Evolutionary conservation across 1,284 basidiomycete species (phyloP), one percentile per base, ranked within the genome.

Genomic region (Violaceomyces palustris): DNA sequence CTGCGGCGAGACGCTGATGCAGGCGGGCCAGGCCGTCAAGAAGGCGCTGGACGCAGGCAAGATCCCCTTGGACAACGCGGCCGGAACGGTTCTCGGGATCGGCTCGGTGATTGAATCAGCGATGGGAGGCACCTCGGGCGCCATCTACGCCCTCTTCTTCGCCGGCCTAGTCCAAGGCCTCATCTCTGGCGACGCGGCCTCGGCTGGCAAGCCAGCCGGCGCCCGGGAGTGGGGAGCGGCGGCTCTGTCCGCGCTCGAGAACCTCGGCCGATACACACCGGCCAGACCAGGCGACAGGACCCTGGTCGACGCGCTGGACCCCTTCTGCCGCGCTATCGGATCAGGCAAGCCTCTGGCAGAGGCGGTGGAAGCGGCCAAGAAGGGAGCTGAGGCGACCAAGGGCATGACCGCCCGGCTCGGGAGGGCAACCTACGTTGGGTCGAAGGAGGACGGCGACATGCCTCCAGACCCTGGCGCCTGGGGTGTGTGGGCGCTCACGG

Each of bases 381-480:
- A 62, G 23, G 81, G 81, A 3, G 79, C 79, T 2, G 75, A 79
- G 58, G 69, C 67, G 33, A 82, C 81, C 6, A 72, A 74, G 31
- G 74, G 69, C 7, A 79, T 81, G 78, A 74, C 55, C 27, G 75
- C 79, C 1, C 74, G 73, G 35, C 69, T 82, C 0, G 80, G 81
- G 6, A 64, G 80, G 22, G 79, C 79, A 6, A 76, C 75, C 3
- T 82, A 82, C 70, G 75, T 80, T 10, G 76, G 68, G 11, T 54
- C 58, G 40, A 64, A 64, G 44, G 62, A 61, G 28, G 57, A 50
- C 4, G 63, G 64, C 12, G 63, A 71, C 22, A 69, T 64, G 61
- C 61, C 66, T 19, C 79, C 79, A 6, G 81, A 82, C 71, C 81
- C 80, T 27, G 80, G 80, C 12, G 80, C 80, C 8, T 79, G 77